Evolutionary conservation across 768 basidiomycete species (phyloP).

Genomic region (Hortiboletus flavorubellus): DNA sequence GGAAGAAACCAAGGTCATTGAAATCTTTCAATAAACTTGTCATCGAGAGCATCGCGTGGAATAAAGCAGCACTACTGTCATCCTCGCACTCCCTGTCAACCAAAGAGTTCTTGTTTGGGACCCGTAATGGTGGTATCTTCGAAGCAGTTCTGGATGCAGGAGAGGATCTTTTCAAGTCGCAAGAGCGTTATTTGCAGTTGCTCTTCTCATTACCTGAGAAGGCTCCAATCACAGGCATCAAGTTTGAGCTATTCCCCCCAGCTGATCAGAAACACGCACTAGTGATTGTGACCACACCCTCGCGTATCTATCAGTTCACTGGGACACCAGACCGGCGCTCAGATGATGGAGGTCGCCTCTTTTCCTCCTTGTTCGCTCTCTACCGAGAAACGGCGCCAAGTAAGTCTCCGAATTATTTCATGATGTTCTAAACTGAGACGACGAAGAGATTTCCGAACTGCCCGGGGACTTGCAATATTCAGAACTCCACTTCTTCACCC

Average conservation of each 20-base stretch:
- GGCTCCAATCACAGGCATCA: conserved; percentile 80
- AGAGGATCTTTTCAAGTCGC: conserved; percentile 89
- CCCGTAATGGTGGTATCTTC: conserved; percentile 79
- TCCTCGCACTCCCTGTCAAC: conserved; percentile 71
- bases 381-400: conserved; percentile 82
- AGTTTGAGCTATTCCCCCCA: conserved; percentile 72
- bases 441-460: conserved; percentile 83
- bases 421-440: conserved; percentile 19
- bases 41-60: conserved; percentile 93
- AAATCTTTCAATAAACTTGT: conserved; percentile 76
- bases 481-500: conserved; percentile 77
- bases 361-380: conserved; percentile 66
- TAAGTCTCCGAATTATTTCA: conserved; percentile 37
- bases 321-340: conserved; percentile 63
- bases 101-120: conserved; percentile 83
- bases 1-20: conserved; percentile 79
- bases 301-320: conserved; percentile 87
- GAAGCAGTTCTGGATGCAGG: conserved; percentile 88
- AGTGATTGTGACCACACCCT: conserved; percentile 80
- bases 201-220: conserved; percentile 78
- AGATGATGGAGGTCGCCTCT: conserved; percentile 75
- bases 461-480: conserved; percentile 75
- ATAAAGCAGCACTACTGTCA: conserved; percentile 61
- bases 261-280: conserved; percentile 59
- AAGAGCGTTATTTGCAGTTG: conserved; percentile 71